Evolutionary conservation across 2,329 filamentous ascomycete species (phyloP).

Genomic region (Tolypocladium tropicale): DNA sequence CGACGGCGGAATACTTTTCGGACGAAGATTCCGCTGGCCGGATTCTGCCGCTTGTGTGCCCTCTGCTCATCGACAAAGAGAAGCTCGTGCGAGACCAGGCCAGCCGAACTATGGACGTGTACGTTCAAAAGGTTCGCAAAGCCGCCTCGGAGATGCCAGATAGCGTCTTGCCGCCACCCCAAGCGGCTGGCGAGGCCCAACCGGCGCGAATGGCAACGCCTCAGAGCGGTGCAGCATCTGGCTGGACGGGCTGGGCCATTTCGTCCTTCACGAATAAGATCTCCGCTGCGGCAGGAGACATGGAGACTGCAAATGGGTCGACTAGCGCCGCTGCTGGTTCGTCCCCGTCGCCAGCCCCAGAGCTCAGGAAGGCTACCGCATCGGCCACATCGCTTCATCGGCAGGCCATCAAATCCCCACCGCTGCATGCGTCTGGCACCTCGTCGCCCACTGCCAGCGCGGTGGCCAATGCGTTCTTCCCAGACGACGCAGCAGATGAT

Average conservation of each 20-base stretch:
- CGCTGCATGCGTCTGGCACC: conserved; percentile 32
- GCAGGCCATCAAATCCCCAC: conserved; percentile 46
- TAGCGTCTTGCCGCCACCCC: conserved; percentile 59
- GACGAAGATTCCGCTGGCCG: conserved; percentile 84
- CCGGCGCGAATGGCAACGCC: conserved; percentile 72
- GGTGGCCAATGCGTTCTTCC: conserved; percentile 39
- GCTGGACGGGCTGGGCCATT: conserved; percentile 94
- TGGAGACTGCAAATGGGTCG: conserved; percentile 48
- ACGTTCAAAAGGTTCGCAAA: conserved; percentile 74
- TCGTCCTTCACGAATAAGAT: conserved; percentile 97
- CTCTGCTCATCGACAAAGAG: conserved; percentile 85
- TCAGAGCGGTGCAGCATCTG: conserved; percentile 42
- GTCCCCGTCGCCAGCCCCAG: conserved; percentile 27
- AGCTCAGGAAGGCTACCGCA: conserved; percentile 27
- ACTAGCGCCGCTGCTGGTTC: conserved; percentile 31
- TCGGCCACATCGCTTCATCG: conserved; percentile 51
- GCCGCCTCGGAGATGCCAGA: conserved; percentile 71
- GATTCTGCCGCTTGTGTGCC: conserved; percentile 75
- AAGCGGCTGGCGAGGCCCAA: conserved; percentile 33
- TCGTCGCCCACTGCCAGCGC: conserved; percentile 35
- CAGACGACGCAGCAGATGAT: conserved; percentile 48
- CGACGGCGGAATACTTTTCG: conserved; percentile 74
- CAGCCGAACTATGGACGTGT: conserved; percentile 78
- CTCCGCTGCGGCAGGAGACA: conserved; percentile 74
- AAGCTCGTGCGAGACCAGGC: conserved; percentile 90